Evolutionary conservation across 768 basidiomycete species (phyloP).

Genomic region (Pleurotus ostreatus): DNA sequence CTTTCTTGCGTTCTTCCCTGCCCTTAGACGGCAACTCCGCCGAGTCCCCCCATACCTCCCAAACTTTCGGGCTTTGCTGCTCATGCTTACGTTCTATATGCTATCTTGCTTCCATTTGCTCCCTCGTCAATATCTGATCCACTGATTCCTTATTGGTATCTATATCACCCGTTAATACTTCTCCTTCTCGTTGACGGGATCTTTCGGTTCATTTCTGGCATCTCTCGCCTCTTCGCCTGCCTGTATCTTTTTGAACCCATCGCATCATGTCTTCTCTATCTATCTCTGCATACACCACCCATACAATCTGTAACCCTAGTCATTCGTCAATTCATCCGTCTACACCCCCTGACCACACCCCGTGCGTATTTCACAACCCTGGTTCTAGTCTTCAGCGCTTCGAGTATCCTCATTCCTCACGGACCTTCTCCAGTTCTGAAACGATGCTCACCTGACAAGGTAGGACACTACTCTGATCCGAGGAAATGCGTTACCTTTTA

Average conservation of each 20-base stretch:
- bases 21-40: not conserved
- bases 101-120: not conserved
- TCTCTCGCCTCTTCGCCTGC: not conserved
- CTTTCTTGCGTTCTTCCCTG: not conserved
- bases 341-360: too few relatives aligned
- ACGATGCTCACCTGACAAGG: too few relatives aligned
- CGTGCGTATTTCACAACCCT: too few relatives aligned
- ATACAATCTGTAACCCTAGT: too few relatives aligned
- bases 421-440: too few relatives aligned
- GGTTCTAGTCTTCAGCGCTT: too few relatives aligned
- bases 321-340: too few relatives aligned
- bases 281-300: too few relatives aligned
- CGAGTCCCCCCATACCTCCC: not conserved
- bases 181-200: not conserved
- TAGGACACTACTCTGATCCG: too few relatives aligned
- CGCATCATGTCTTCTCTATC: not conserved
- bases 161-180: not conserved
- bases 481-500: too few relatives aligned
- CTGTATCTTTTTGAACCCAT: not conserved
- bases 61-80: not conserved
- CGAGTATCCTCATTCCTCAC: too few relatives aligned
- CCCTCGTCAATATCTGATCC: not conserved
- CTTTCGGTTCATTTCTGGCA: constrained; percentile 1
- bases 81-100: not conserved
- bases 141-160: not conserved